These are phyloP conservation scores for Globisporangium camurandrum DNA, from an alignment of 352 stramenopile species.

Conservation along the genomic window DNA sequence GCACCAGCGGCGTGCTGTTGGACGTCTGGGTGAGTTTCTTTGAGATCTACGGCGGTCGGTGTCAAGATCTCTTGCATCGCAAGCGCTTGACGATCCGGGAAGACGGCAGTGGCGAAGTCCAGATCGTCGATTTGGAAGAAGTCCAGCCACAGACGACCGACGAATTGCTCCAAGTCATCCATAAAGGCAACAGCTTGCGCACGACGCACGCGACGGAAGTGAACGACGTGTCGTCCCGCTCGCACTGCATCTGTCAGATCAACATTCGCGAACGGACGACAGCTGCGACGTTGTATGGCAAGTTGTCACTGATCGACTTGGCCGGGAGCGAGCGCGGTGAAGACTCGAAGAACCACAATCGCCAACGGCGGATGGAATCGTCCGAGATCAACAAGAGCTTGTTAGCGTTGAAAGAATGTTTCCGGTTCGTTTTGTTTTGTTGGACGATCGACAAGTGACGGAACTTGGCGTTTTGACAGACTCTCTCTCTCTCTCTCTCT, in stretches of 20 bases:
- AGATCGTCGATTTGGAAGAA: conserved; percentile 93
- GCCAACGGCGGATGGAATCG: conserved; percentile 91
- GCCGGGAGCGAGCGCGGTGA: conserved; percentile 93
- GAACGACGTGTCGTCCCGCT: conserved; percentile 94
- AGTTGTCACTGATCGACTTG: conserved; percentile 95
- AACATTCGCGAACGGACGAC: conserved; percentile 55
- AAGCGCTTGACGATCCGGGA: conserved; percentile 91
- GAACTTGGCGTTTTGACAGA: too few species aligned
- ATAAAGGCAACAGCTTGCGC: conserved; percentile 87
- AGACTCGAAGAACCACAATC: conserved; percentile 92
- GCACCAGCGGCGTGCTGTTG: conserved; percentile 41
- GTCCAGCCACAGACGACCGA: conserved; percentile 83
- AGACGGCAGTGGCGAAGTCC: conserved; percentile 91
- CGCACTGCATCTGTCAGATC: conserved; percentile 95
- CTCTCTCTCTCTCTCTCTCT: background rate
- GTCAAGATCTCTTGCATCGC: conserved; percentile 91
- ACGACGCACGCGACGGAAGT: conserved; percentile 95
- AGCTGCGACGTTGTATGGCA: conserved; percentile 60
- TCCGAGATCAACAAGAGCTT: conserved; percentile 98
- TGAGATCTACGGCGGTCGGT: conserved; percentile 96
- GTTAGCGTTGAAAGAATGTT: conserved; percentile 96
- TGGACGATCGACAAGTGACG: too few species aligned
- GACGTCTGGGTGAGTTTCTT: conserved; percentile 93
- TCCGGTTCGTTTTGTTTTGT: conserved; percentile 72
- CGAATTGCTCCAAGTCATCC: conserved; percentile 91